phyloP scores from a whole-genome alignment of 2,329 filamentous ascomycete genomes.

The Sarocladium kiliense region DNA sequence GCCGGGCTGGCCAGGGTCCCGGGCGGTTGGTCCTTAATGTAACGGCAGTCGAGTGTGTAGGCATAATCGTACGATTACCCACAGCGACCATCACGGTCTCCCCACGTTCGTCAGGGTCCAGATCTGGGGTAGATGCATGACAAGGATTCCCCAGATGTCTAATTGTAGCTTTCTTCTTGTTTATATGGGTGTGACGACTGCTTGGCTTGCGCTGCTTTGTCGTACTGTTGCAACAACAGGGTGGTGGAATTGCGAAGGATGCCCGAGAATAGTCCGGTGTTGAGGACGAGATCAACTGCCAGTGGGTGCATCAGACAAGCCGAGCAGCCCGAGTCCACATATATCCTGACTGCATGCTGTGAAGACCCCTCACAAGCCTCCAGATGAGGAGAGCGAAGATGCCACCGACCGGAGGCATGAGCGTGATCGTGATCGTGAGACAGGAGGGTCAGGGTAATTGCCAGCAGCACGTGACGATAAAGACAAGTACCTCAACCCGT shows the following conservation, averaged over 20 bases:
- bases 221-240: background rate
- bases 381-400: too few relatives aligned
- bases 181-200: background rate
- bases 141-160: background rate
- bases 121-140: background rate
- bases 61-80: constrained; percentile 6
- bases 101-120: background rate
- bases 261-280: background rate
- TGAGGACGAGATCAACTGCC: background rate
- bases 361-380: too few relatives aligned
- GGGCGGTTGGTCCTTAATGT: too few relatives aligned
- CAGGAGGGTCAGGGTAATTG: too few relatives aligned
- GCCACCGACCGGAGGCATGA: too few relatives aligned
- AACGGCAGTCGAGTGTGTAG: background rate
- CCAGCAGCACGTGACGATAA: too few relatives aligned
- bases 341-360: too few relatives aligned
- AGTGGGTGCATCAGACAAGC: background rate
- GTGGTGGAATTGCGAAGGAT: background rate
- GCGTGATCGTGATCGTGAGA: too few relatives aligned
- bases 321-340: background rate
- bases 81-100: background rate
- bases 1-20: too few relatives aligned
- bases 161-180: background rate
- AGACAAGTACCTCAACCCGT: too few relatives aligned
- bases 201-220: background rate